Evolutionary conservation across 345 rosid species (phyloP).

Genomic region (Brassica rapa): DNA sequence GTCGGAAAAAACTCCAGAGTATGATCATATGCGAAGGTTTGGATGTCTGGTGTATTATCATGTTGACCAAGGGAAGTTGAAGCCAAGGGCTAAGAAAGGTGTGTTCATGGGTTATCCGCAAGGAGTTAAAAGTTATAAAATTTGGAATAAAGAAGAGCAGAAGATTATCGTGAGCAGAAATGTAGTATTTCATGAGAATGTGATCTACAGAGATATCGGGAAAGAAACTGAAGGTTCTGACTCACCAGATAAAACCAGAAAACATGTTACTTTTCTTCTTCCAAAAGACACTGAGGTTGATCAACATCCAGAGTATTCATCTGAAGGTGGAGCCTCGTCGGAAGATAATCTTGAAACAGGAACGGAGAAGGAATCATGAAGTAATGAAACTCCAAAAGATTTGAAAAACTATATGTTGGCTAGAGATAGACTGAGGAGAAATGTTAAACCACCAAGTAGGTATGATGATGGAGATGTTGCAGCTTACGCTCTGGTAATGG

Average conservation of each 20-base stretch:
- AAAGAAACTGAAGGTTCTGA: not conserved
- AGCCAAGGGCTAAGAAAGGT: not conserved
- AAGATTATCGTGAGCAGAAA: not conserved
- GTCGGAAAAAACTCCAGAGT: not conserved
- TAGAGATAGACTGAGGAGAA: not conserved
- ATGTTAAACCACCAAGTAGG: not conserved
- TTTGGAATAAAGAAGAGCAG: not conserved
- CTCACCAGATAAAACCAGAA: too few species aligned
- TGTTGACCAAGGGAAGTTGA: not conserved
- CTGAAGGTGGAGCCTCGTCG: not conserved
- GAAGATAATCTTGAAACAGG: too few species aligned
- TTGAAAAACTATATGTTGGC: not conserved
- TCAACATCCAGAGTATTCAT: not conserved
- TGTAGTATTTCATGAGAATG: not conserved
- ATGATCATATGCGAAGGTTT: not conserved
- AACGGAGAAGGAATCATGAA: not conserved
- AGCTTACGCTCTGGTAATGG: not conserved
- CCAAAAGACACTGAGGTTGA: not conserved
- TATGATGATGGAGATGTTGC: not conserved
- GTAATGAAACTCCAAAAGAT: not conserved
- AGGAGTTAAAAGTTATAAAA: not conserved
- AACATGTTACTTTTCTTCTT: not conserved
- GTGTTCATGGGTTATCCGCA: not conserved
- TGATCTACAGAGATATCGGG: not conserved
- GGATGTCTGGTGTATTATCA: not conserved